Evolutionary conservation across 805 yeast species (phyloP), one percentile per base, ranked within the genome.

Genomic region (Starmerella vitae): DNA sequence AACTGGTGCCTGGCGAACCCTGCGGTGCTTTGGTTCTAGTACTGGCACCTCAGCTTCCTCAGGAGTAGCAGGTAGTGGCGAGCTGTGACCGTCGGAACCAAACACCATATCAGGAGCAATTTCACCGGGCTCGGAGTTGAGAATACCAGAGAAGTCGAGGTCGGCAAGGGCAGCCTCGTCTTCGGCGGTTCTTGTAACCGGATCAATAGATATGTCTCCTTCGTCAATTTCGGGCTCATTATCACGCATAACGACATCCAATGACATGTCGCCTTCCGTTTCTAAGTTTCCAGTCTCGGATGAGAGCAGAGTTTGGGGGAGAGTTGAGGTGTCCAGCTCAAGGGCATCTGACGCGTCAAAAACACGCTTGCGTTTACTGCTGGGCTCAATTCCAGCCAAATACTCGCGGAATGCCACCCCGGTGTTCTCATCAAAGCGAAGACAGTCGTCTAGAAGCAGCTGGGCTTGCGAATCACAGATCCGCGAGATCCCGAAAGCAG

Each of bases 61-160:
- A 2, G 50, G 49, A 6, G 49, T 46, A 17, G 36, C 48, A 4
- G 47, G 47, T 3, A 48, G 47, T 3, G 45, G 37, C 8, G 42
- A 35, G 20, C 46, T 41, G 36, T 38, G 34, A 17, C 27, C 41
- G 27, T 46, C 49, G 7, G 48, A 28, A 17, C 49, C 49, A 22
- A 39, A 39, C 17, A 41, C 49, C 28, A 41, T 41, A 2, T 30
- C 39, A 5, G 42, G 43, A 14, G 4, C 32, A 5, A 17, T 37
- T 9, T 31, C 17, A 9, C 19, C 43, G 3, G 30, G 28, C 13
- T 22, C 37, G n/a, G 21, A 30, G 4, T 29, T 18, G n/a, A 31
- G 21, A 12, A 14, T n/a, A 12, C 18, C 15, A 13, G n/a, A 34
- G 33, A 47, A 34, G 24, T 47, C 51, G 12, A 47, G 37, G 10